phyloP scores from a whole-genome alignment of 768 basidiomycete genomes.

The Trametopsis cervina region DNA sequence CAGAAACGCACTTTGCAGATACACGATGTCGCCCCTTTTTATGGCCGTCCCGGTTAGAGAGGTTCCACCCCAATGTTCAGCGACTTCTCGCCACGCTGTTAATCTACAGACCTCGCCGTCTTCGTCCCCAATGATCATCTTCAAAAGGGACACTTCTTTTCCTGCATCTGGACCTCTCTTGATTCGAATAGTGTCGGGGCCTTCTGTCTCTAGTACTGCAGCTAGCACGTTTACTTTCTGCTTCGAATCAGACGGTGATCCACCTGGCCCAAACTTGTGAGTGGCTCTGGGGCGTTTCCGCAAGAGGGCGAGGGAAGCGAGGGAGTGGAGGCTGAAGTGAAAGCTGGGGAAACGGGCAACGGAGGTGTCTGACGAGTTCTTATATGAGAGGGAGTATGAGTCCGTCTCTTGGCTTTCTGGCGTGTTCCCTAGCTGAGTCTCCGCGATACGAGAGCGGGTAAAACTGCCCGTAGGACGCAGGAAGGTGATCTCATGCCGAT shows the following conservation, averaged over 20 bases:
- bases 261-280: neutral
- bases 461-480: constrained; percentile 13
- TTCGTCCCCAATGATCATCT: constrained; percentile 70
- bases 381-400: constrained; percentile 26
- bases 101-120: constrained; percentile 61
- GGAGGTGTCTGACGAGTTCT: constrained; percentile 55
- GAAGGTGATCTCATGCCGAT: constrained; percentile 14
- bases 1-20: constrained; percentile 56
- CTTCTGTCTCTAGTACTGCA: constrained; percentile 70
- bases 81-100: constrained; percentile 73
- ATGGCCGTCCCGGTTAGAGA: constrained; percentile 31
- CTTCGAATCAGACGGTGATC: constrained; percentile 7
- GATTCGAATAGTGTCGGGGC: constrained; percentile 59
- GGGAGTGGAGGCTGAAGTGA: constrained; percentile 58
- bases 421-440: constrained; percentile 24
- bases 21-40: constrained; percentile 67
- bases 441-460: constrained; percentile 11
- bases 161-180: constrained; percentile 69
- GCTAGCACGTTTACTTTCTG: constrained; percentile 54
- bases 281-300: constrained; percentile 2
- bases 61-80: constrained; percentile 59
- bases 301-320: constrained; percentile 44
- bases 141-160: constrained; percentile 59
- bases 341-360: constrained; percentile 70
- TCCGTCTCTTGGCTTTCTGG: constrained; percentile 39